phyloP scores from a whole-genome alignment of 768 basidiomycete species.

The Tubosaeta sp. region DNA sequence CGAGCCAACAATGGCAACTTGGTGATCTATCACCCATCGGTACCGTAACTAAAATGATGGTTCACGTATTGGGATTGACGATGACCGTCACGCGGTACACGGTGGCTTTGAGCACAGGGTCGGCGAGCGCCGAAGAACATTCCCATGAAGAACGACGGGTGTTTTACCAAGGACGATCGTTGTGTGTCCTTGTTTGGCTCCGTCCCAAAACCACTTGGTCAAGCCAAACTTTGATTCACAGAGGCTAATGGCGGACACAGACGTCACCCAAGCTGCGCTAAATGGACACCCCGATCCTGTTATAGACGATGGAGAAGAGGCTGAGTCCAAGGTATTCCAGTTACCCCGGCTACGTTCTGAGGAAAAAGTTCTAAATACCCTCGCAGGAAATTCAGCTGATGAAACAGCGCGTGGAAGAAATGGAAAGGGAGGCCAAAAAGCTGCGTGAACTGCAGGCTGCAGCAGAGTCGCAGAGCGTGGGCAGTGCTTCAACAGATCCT shows the following conservation, averaged over 20 bases:
- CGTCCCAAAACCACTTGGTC: background rate
- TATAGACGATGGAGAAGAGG: constrained; percentile 61
- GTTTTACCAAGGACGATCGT: background rate
- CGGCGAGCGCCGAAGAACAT: background rate
- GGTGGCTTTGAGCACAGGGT: constrained; percentile 13
- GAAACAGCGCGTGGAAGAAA: constrained; percentile 90
- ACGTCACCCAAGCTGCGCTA: constrained; percentile 39
- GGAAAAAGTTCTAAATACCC: constrained; percentile 11
- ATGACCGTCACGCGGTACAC: constrained; percentile 23
- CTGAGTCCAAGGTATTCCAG: constrained; percentile 51
- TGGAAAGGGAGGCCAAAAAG: constrained; percentile 89
- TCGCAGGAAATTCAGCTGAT: constrained; percentile 82
- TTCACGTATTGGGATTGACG: constrained; percentile 20
- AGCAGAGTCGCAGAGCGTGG: constrained; percentile 53
- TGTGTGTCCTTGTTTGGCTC: constrained; percentile 29
- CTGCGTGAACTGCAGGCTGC: constrained; percentile 82
- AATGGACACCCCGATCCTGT: constrained; percentile 25
- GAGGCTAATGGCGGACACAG: constrained; percentile 47
- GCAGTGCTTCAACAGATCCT: constrained; percentile 42
- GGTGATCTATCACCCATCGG: constrained; percentile 25
- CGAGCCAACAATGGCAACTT: constrained; percentile 17
- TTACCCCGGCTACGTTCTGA: constrained; percentile 1
- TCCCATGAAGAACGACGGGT: background rate
- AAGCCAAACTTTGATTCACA: constrained; percentile 23
- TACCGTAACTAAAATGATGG: constrained; percentile 31